Evolutionary conservation across 257 asterid genomes (phyloP), one percentile per base, ranked within the genome.

Genomic region (Phtheirospermum japonicum): DNA sequence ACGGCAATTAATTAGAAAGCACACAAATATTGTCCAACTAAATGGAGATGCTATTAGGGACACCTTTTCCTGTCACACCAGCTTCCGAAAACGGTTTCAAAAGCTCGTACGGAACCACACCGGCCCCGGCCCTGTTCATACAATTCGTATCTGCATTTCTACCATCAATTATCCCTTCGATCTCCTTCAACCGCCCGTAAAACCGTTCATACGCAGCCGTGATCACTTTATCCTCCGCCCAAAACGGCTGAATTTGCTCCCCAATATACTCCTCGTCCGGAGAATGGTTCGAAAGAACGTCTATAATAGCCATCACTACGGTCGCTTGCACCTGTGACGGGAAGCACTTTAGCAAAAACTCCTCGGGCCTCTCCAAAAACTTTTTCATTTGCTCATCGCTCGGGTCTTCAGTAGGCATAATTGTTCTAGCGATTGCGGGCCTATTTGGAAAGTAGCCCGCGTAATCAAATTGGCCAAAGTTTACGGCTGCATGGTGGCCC

Each of bases 261-360:
- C 95, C 96, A 0, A 88, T 10, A 34, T 88, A 88, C 76, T 90
- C 96, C 75, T 90, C 98, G 37, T 90, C 96, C 0, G 95, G 91
- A 2, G 96, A 83, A 70, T 90, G 96, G 58, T 43, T 80, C 0
- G 98, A 90, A 45, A 90, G 63, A 5, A 88, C 85, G 30, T 88
- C 87, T 9, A 85, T 34, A 57, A 85, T 48, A 4, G 90, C 36
- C 89, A 85, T 82, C 0, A 88, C 50, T 4, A 3, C 13, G 0
- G 84, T 57, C 0, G 96, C 94, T 43, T 90, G 98, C 18, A 13
- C 4, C 33, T 90, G 95, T 2, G 96, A 71, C 0, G 98, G 98
- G 65, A 82, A 85, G 2, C 77, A 71, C 2, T 65, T 36, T 26
- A 88, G 50, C 17, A 88, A 74, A 68, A 81, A 84, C 3, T 51